These are phyloP conservation scores for Niebla homalea DNA, from an alignment of 495 filamentous ascomycete genomes.

Conservation along the genomic window DNA sequence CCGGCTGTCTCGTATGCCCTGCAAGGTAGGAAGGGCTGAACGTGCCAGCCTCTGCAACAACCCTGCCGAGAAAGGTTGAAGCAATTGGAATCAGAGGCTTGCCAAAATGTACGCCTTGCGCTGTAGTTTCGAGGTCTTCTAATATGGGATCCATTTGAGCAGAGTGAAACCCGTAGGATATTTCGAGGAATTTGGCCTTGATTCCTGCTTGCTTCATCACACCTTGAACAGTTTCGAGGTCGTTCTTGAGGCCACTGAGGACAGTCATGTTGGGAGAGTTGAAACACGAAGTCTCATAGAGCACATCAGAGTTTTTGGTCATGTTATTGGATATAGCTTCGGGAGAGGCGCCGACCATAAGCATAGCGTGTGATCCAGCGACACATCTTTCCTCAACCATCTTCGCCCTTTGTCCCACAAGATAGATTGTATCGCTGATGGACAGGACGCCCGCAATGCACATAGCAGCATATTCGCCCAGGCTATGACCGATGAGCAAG, in stretches of 20 bases:
- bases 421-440: constrained; percentile 26
- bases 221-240: neutral
- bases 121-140: constrained; percentile 46
- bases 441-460: constrained; percentile 17
- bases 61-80: constrained; percentile 52
- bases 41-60: constrained; percentile 38
- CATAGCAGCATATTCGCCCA: constrained; percentile 28
- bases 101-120: constrained; percentile 45
- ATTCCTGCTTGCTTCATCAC: neutral
- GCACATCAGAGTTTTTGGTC: too few relatives aligned
- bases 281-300: constrained; percentile 18
- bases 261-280: constrained; percentile 19
- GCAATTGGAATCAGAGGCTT: constrained; percentile 51
- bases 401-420: constrained; percentile 57
- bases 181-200: constrained; percentile 28
- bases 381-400: constrained; percentile 52
- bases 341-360: constrained; percentile 13
- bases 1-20: constrained; percentile 13
- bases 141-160: constrained; percentile 62
- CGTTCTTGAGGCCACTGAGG: constrained; percentile 12
- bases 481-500: constrained; percentile 24
- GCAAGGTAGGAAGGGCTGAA: constrained; percentile 29
- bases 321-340: neutral
- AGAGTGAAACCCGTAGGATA: constrained; percentile 72
- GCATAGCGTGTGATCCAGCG: constrained; percentile 40